Evolutionary conservation across 352 stramenopile genomes (phyloP).

Genomic region (Globisporangium nodosum): DNA sequence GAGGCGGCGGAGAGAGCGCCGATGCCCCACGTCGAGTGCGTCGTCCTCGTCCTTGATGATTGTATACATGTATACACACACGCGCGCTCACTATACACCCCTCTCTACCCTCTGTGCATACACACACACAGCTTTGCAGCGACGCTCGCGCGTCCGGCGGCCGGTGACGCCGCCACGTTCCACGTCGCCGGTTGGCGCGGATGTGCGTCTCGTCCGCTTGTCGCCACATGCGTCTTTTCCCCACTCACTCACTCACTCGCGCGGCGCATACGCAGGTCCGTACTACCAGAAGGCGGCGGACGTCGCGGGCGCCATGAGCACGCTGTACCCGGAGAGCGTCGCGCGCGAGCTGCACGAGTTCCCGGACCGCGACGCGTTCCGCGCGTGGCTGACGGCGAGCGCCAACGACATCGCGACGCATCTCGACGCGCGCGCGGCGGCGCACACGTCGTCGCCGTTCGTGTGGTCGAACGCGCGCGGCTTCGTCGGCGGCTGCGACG

Average conservation of each 20-base stretch:
- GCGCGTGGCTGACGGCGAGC: constrained; percentile 38
- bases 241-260: not conserved
- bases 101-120: not conserved
- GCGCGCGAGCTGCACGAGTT: constrained; percentile 42
- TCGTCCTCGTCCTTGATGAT: constrained; percentile 3
- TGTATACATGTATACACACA: not conserved
- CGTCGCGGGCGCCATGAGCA: constrained; percentile 56
- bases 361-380: constrained; percentile 51
- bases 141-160: constrained; percentile 23
- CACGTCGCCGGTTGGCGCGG: constrained; percentile 69
- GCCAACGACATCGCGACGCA: constrained; percentile 26
- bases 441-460: constrained; percentile 70
- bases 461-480: constrained; percentile 53
- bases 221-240: not conserved
- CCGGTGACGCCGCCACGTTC: constrained; percentile 30
- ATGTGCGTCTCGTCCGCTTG: constrained; percentile 22
- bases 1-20: constrained; percentile 17
- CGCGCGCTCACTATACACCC: too few species aligned
- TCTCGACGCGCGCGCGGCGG: constrained; percentile 38
- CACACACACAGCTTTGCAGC: constrained; percentile 27
- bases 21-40: constrained; percentile 55
- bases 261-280: constrained; percentile 14
- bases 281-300: constrained; percentile 59
- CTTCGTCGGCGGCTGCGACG: constrained; percentile 69
- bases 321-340: constrained; percentile 52